phyloP scores from a whole-genome alignment of 257 asterid species.

The Solanum sitiens region DNA sequence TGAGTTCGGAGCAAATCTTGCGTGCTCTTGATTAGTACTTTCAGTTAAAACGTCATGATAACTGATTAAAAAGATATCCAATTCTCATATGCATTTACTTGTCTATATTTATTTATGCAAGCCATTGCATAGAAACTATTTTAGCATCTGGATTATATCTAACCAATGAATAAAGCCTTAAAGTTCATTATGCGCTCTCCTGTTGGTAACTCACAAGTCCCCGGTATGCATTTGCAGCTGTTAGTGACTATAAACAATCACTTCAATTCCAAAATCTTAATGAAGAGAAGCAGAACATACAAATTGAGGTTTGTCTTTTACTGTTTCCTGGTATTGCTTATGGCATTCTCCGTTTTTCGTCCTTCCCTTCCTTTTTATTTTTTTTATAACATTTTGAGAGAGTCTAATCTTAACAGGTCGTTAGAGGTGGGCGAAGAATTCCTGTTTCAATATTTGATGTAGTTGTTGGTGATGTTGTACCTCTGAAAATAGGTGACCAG shows the following conservation, averaged over 20 bases:
- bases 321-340: background rate
- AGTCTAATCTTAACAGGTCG: constrained; percentile 40
- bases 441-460: constrained; percentile 78
- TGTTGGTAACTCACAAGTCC: background rate
- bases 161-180: background rate
- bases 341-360: background rate
- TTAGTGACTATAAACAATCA: constrained; percentile 91
- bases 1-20: background rate
- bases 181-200: background rate
- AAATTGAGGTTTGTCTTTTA: constrained; percentile 60
- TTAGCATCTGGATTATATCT: background rate
- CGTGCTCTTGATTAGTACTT: background rate
- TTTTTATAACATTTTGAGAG: constrained; percentile 2
- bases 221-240: constrained; percentile 38
- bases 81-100: background rate
- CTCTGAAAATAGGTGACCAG: constrained; percentile 98
- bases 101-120: background rate
- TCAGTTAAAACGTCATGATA: background rate
- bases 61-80: background rate
- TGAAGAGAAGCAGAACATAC: constrained; percentile 96
- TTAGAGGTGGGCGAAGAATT: constrained; percentile 71
- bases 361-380: background rate
- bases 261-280: constrained; percentile 91
- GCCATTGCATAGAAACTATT: background rate
- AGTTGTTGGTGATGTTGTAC: constrained; percentile 87